Evolutionary conservation across 2,329 filamentous ascomycete species (phyloP), one percentile per base, ranked within the genome.

Genomic region (Talaromyces sp.): DNA sequence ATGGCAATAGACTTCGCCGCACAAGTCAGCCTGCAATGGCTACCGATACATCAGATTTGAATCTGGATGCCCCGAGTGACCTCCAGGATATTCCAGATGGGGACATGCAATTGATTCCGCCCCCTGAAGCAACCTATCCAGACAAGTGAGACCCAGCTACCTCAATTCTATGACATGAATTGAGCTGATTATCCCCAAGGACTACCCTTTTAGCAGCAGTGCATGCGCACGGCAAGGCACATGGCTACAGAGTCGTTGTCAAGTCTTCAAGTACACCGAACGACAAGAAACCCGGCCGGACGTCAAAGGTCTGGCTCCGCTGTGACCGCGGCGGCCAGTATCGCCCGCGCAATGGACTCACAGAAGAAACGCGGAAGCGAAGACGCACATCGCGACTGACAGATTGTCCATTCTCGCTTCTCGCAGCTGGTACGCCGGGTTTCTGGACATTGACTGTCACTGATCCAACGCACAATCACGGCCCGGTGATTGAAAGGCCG

Each of bases 191-290:
- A 9, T 43, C n/a, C 9, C 9, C 37, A 47, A 79, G 77, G 68
- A 67, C 74, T 5, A 72, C 78, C 22, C 71, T 81, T 59, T 72
- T 80, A 41, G 70, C 76, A 3, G 73, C 78, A 13, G 78, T 81
- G 27, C 78, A 80, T 65, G 74, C 73, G 10, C 78, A 80, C 67
- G 77, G 76, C 35, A 80, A 79, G 69, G 70, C 74, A 3, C 77
- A 80, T 69, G 78, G 78, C 22, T 81, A 81, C 66, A 79, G 80
- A 68, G 74, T 81, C 27, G 79, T 80, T 9, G 77, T 81, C 59
- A 81, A 81, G 60, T 80, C 79, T n/a, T 81, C 79, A 19, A 80
- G 78, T 66, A 80, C 76, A 1, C 78, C 79, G 7, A 80, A 78
- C 6, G 78, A 80, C 63, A 80, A 80, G 69, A 81, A 81, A 60